Percentiles rank a stretch among this genome's conserved stretches.
Conservation (phyloP, 2,329 filamentous ascomycete species). For the Fusarium decemcellulare region DNA sequence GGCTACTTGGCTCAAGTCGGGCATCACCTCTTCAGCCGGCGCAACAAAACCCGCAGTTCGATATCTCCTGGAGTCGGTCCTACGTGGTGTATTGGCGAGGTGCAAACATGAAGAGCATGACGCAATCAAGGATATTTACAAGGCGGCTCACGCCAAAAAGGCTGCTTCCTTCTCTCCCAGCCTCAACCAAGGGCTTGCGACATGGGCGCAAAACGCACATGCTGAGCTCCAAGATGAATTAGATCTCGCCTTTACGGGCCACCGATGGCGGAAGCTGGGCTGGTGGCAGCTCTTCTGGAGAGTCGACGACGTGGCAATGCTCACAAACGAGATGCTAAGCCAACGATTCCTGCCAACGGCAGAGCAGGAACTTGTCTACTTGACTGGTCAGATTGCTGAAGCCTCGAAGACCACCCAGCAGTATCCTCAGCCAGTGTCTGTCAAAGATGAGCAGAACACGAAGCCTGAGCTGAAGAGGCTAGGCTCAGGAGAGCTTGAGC, state of each 20-base stretch:
- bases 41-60: slow-evolving; percentile 76
- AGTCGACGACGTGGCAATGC: slow-evolving; percentile 90
- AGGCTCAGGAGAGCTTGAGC: slow-evolving; percentile 43
- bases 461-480: slow-evolving; percentile 36
- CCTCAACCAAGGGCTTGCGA: slow-evolving; percentile 72
- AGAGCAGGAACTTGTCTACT: slow-evolving; percentile 86
- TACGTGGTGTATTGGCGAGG: slow-evolving; percentile 66
- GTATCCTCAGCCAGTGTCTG: slow-evolving; percentile 55
- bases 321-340: slow-evolving; percentile 83
- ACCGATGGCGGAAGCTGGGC: slow-evolving; percentile 82
- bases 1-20: slow-evolving; percentile 74
- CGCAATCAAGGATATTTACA: slow-evolving; percentile 57
- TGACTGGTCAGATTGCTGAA: slow-evolving; percentile 81
- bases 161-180: slow-evolving; percentile 54
- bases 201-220: slow-evolving; percentile 86
- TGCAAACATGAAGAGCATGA: slow-evolving; percentile 60
- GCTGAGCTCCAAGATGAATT: slow-evolving; percentile 86
- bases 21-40: slow-evolving; percentile 57
- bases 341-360: slow-evolving; percentile 83
- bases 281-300: slow-evolving; percentile 99
- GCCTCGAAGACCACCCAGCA: slow-evolving; percentile 48
- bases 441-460: slow-evolving; percentile 6
- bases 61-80: slow-evolving; percentile 76
- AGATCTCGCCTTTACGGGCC: slow-evolving; percentile 82
- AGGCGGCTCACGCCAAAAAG: slow-evolving; percentile 35